phyloP scores from a whole-genome alignment of 768 basidiomycete species.

The Boletus rufocinnamomeus region DNA sequence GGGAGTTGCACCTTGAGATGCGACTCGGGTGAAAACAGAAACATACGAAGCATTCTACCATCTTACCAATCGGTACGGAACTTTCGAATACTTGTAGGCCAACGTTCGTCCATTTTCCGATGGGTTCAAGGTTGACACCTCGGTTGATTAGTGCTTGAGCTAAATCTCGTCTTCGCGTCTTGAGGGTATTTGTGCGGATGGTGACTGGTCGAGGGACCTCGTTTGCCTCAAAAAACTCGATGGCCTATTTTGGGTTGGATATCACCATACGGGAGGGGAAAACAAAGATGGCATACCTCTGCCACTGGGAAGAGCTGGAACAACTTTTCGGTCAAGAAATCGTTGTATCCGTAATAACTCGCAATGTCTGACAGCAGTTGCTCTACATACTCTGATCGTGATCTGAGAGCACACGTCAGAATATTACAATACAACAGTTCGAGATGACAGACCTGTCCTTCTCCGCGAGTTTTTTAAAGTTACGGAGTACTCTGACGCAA shows the following conservation, averaged over 20 bases:
- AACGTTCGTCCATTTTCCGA: conserved; percentile 99
- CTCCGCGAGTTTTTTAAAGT: conserved; percentile 68
- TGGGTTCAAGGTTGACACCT: conserved; percentile 96
- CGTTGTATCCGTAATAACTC: conserved; percentile 97
- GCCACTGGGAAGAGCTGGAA: conserved; percentile 91
- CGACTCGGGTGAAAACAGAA: neutral
- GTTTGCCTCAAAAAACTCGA: conserved; percentile 98
- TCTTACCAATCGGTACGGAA: conserved; percentile 84
- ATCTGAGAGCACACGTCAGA: conserved; percentile 45
- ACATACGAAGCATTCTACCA: neutral
- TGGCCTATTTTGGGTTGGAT: conserved; percentile 56
- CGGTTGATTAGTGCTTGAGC: conserved; percentile 93
- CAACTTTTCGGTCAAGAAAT: conserved; percentile 91
- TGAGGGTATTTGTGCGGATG: conserved; percentile 95
- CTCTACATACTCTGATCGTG: conserved; percentile 85
- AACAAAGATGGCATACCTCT: conserved; percentile 58
- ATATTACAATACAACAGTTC: conserved; percentile 2
- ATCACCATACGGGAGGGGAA: neutral
- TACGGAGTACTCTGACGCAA: conserved; percentile 69
- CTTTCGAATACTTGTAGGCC: conserved; percentile 99
- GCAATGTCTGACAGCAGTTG: conserved; percentile 89
- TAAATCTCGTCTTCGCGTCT: conserved; percentile 89
- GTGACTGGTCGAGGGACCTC: conserved; percentile 96
- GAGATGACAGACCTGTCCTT: conserved; percentile 53
- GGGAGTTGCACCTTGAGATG: conserved; percentile 77